These are phyloP conservation scores for Podospora comata DNA, from an alignment of 495 filamentous ascomycete species.

Conservation along the genomic window DNA sequence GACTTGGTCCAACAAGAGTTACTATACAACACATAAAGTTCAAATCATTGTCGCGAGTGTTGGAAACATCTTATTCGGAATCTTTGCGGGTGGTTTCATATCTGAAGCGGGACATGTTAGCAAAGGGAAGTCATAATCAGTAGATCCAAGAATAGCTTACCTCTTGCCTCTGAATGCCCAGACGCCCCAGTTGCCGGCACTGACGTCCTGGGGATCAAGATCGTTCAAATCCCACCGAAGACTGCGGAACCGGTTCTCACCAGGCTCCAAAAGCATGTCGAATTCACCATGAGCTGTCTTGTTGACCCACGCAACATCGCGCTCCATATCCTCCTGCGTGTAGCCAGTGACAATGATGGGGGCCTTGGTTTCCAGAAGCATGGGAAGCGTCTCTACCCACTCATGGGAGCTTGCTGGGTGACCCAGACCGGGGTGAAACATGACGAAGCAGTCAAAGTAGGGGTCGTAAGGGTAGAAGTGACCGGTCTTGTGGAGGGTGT, in stretches of 20 bases:
- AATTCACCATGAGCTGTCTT: slow-evolving; percentile 82
- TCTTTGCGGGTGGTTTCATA: slow-evolving; percentile 62
- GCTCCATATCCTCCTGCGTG: slow-evolving; percentile 88
- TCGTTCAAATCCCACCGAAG: slow-evolving; percentile 97
- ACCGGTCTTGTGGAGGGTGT: slow-evolving; percentile 86
- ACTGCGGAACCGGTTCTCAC: slow-evolving; percentile 92
- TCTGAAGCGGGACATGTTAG: slow-evolving; percentile 36
- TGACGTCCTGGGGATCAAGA: slow-evolving; percentile 88
- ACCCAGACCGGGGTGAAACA: slow-evolving; percentile 94
- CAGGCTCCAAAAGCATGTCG: slow-evolving; percentile 85
- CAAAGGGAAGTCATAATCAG: slow-evolving; percentile 24
- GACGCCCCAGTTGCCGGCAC: slow-evolving; percentile 91
- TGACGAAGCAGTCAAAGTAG: slow-evolving; percentile 93
- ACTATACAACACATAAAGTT: neutral
- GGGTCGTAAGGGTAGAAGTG: slow-evolving; percentile 93
- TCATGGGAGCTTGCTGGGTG: slow-evolving; percentile 90
- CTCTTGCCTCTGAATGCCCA: slow-evolving; percentile 98
- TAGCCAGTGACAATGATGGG: slow-evolving; percentile 93
- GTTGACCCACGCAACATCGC: slow-evolving; percentile 85
- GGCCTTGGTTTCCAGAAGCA: slow-evolving; percentile 89
- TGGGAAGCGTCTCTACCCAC: slow-evolving; percentile 86
- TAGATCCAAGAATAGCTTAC: slow-evolving; percentile 49
- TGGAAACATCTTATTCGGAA: slow-evolving; percentile 16
- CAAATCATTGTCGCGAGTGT: neutral
- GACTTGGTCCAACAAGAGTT: neutral